Evolutionary conservation across 83 land plant species (phyloP), one percentile per base, ranked within the genome.

Genomic region (Picea abies): DNA sequence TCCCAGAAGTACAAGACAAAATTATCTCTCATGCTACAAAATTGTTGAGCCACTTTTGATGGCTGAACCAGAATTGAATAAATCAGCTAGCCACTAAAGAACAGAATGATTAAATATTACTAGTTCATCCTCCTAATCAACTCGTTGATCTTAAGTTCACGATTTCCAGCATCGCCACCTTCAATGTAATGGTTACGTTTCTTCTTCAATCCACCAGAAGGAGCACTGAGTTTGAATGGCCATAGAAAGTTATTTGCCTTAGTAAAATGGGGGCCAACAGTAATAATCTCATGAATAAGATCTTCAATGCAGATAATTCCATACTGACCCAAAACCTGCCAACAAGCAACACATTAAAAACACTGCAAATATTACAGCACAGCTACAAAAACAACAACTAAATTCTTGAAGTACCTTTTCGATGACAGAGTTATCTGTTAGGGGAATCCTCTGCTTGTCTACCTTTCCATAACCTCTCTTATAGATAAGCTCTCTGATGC

Each of bases 251-350:
- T 86, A 29, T 78, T 89, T 22, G 91, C 98, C 80, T 93, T 88
- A 85, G 90, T 92, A 78, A 95, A 95, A 71, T 93, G 93, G 17
- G 98, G 98, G n/a, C 98, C 94, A 49, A 95, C 96, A 19, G 92
- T 93, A 85, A 37, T 37, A 37, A 37, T 37, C 39, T 37, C 39
- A 37, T 37, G 39, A 37, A 37, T 37, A 37, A 37, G 39, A 37
- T 37, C 39, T 37, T 37, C 39, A 37, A 37, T 37, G 39, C 39
- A 37, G 39, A 37, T 37, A 37, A 37, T 37, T 37, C 39, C 39
- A 37, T 37, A 37, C 39, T 37, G 39, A 37, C 39, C 39, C 39
- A 79, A 37, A 19, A 20, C 80, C 80, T 79, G 47, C 32, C 14
- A 61, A 23, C 44, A 60, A 60, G 66, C 52, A 32, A 79, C 56